Conservation (phyloP, 805 yeast genomes). For the Teunomyces panamensis region DNA sequence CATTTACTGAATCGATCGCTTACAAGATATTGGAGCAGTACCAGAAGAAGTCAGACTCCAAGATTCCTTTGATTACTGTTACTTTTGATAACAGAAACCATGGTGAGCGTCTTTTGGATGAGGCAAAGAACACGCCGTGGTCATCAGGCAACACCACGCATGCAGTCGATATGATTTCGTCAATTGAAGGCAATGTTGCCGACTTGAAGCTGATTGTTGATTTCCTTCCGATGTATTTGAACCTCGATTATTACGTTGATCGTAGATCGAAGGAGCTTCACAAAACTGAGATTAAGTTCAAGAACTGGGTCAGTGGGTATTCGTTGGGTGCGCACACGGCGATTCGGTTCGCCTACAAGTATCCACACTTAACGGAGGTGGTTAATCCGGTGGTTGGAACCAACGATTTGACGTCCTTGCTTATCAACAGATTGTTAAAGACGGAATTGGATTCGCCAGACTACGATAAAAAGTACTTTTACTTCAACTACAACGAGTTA, state of each 20-base stretch:
- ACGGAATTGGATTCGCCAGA: constrained; percentile 11
- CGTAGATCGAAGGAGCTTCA: constrained; percentile 10
- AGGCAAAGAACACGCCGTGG: constrained; percentile 43
- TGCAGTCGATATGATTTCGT: constrained; percentile 48
- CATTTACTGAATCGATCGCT: constrained; percentile 40
- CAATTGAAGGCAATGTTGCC: constrained; percentile 45
- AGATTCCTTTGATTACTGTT: constrained; percentile 42
- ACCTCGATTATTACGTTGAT: constrained; percentile 27
- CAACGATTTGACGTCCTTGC: constrained; percentile 43
- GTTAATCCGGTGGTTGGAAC: constrained; percentile 53
- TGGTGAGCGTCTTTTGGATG: constrained; percentile 44
- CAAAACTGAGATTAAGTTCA: constrained; percentile 22
- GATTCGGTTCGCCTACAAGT: constrained; percentile 40
- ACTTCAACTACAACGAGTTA: constrained; percentile 33
- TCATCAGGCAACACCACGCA: constrained; percentile 46
- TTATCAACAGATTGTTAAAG: constrained; percentile 39
- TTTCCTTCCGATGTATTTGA: constrained; percentile 41
- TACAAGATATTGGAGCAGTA: constrained; percentile 30
- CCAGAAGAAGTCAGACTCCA: constrained; percentile 11
- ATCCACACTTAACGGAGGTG: constrained; percentile 36
- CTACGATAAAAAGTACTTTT: constrained; percentile 30
- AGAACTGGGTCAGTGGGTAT: constrained; percentile 45
- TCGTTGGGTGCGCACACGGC: constrained; percentile 60
- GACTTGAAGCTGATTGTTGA: constrained; percentile 45
- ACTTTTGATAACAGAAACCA: constrained; percentile 57